Percentiles rank a stretch among this genome's conserved stretches.
Conservation (phyloP, 202 grass and related monocot species). For the Digitaria exilis region DNA sequence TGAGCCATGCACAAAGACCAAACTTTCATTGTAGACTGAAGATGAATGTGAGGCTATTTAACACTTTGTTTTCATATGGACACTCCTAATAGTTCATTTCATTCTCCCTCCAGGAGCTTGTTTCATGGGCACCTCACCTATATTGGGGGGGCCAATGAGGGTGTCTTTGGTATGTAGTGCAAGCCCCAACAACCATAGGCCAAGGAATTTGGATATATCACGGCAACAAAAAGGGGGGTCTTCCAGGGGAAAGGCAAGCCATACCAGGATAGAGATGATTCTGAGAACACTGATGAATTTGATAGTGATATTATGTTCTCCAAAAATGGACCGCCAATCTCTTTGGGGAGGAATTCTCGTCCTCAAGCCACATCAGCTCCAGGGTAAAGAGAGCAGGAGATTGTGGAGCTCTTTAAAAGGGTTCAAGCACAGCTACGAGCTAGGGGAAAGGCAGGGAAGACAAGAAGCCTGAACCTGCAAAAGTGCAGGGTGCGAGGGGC, state of each 20-base stretch:
- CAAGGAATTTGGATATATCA: constrained; percentile 49
- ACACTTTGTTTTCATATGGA: background rate
- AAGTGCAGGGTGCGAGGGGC: constrained; percentile 64
- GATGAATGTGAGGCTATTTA: constrained; percentile 15
- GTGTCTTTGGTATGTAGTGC: constrained; percentile 53
- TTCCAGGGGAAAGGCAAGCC: constrained; percentile 49
- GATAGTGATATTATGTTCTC: constrained; percentile 54
- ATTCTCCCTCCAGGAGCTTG: constrained; percentile 39
- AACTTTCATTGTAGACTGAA: background rate
- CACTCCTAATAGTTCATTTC: background rate
- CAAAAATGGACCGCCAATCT: constrained; percentile 70
- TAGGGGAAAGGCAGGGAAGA: constrained; percentile 53
- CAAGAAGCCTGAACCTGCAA: constrained; percentile 65
- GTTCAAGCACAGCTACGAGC: constrained; percentile 65
- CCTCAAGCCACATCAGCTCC: constrained; percentile 50
- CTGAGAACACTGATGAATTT: constrained; percentile 64
- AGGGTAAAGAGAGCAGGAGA: constrained; percentile 68
- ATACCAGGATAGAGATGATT: constrained; percentile 61
- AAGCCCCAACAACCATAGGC: constrained; percentile 61
- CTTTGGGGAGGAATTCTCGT: constrained; percentile 46
- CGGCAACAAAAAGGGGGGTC: constrained; percentile 50
- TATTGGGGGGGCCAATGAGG: constrained; percentile 38
- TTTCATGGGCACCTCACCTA: constrained; percentile 45
- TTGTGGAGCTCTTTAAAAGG: constrained; percentile 74
- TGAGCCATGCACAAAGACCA: background rate